These are phyloP conservation scores for Fragilaria crotonensis DNA, from an alignment of 108 stramenopile species.

Conservation along the genomic window DNA sequence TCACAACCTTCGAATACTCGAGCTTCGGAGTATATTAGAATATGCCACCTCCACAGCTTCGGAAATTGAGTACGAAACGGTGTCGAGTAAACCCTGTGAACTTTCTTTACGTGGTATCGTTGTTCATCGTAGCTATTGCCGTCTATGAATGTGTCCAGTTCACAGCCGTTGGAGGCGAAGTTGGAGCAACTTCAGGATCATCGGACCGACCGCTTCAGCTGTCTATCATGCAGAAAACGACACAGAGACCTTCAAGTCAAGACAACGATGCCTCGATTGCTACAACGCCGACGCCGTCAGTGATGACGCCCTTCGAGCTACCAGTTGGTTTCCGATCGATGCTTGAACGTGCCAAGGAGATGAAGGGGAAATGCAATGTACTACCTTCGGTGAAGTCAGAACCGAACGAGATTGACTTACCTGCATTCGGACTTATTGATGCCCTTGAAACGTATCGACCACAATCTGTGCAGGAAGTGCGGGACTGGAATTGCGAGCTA, in stretches of 20 bases:
- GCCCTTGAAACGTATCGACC: constrained; percentile 13
- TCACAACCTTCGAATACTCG: too few relatives aligned
- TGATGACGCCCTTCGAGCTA: too few relatives aligned
- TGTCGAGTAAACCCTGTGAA: not conserved
- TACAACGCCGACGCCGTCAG: too few relatives aligned
- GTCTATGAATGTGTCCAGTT: too few relatives aligned
- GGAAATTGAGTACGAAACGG: not conserved
- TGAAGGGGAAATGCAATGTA: not conserved
- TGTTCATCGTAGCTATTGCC: too few relatives aligned
- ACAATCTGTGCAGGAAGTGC: not conserved
- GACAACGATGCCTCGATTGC: too few relatives aligned
- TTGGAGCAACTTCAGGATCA: too few relatives aligned
- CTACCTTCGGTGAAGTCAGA: not conserved
- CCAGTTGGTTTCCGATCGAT: constrained; percentile 1
- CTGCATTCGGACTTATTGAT: constrained; percentile 35
- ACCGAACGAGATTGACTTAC: constrained; percentile 17
- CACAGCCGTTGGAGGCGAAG: too few relatives aligned
- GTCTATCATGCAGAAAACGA: too few relatives aligned
- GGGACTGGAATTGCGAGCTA: constrained; percentile 31
- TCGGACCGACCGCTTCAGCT: too few relatives aligned
- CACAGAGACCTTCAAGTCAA: too few relatives aligned
- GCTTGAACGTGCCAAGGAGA: constrained; percentile 4
- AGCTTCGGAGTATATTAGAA: too few relatives aligned
- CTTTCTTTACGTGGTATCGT: not conserved
- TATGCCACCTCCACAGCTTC: not conserved